phyloP scores from a whole-genome alignment of 2,329 filamentous ascomycete genomes.

The Thelonectria discophora region DNA sequence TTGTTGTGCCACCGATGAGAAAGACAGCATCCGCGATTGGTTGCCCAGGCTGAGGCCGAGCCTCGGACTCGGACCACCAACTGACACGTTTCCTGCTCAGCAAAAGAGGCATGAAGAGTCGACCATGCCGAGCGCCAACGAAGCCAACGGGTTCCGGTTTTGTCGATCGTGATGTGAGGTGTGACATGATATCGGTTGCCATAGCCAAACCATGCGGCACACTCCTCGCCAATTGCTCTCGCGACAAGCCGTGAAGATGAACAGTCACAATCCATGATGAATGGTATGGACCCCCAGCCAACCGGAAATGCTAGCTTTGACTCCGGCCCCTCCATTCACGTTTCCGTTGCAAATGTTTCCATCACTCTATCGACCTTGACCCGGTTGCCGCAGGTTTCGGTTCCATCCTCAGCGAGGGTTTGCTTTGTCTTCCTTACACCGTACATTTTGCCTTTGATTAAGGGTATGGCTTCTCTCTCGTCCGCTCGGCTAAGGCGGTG shows the following conservation, averaged over 20 bases:
- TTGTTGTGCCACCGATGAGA: conserved; percentile 21
- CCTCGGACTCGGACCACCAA: conserved; percentile 18
- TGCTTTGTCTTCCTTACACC: not conserved
- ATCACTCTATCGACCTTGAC: conserved; percentile 2
- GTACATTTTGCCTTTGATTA: not conserved
- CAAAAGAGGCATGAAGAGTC: conserved; percentile 9
- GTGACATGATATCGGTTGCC: conserved; percentile 1
- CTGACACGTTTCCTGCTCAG: conserved; percentile 24
- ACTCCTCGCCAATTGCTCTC: conserved; percentile 1
- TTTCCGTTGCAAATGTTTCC: conserved; percentile 12
- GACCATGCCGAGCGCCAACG: conserved; percentile 18
- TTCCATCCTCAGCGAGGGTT: not conserved
- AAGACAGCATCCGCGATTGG: conserved; percentile 18
- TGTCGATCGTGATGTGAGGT: conserved; percentile 16
- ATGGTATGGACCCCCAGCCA: conserved; percentile 22
- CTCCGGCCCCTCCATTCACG: conserved; percentile 15
- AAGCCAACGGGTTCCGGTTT: conserved; percentile 7
- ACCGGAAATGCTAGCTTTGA: conserved; percentile 20
- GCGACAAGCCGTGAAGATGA: conserved; percentile 8
- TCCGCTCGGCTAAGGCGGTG: conserved; percentile 3
- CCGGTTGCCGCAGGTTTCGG: conserved; percentile 5
- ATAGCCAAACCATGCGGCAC: conserved; percentile 1
- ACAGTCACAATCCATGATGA: conserved; percentile 12
- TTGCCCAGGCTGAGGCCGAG: conserved; percentile 21
- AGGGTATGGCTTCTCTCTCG: not conserved